phyloP scores from a whole-genome alignment of 768 basidiomycete genomes.

The Galerina marginata region DNA sequence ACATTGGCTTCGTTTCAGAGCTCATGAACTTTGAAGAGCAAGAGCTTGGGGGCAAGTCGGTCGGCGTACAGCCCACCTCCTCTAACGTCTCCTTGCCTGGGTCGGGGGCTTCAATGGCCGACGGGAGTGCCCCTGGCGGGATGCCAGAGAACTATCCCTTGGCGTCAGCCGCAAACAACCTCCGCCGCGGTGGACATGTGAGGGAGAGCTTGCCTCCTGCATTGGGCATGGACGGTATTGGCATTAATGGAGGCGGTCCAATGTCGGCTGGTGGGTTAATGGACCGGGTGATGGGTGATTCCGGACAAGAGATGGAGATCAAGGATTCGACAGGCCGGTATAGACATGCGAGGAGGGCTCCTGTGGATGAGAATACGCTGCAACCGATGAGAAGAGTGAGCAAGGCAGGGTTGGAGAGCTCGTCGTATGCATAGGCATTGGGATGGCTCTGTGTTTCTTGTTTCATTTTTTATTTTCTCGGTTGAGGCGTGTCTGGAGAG shows the following conservation, averaged over 20 bases:
- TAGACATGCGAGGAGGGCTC: constrained; percentile 84
- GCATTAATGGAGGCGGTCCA: constrained; percentile 33
- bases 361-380: constrained; percentile 85
- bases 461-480: background rate
- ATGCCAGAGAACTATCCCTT: constrained; percentile 35
- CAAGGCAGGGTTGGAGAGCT: constrained; percentile 91
- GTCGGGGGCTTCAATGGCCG: constrained; percentile 13
- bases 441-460: background rate
- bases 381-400: constrained; percentile 91
- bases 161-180: constrained; percentile 43
- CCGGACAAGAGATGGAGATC: constrained; percentile 87
- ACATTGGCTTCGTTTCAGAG: constrained; percentile 97
- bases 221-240: constrained; percentile 37
- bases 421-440: constrained; percentile 30
- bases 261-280: constrained; percentile 44
- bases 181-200: constrained; percentile 61
- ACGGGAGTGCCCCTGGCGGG: constrained; percentile 2
- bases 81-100: constrained; percentile 13
- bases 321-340: constrained; percentile 86
- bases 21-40: constrained; percentile 96
- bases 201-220: constrained; percentile 79
- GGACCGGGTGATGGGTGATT: constrained; percentile 61
- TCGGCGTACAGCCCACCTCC: constrained; percentile 60
- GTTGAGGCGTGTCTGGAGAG: background rate
- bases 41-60: constrained; percentile 79